Conservation (phyloP, 1,284 basidiomycete species). For the Peniophora sp. region DNA sequence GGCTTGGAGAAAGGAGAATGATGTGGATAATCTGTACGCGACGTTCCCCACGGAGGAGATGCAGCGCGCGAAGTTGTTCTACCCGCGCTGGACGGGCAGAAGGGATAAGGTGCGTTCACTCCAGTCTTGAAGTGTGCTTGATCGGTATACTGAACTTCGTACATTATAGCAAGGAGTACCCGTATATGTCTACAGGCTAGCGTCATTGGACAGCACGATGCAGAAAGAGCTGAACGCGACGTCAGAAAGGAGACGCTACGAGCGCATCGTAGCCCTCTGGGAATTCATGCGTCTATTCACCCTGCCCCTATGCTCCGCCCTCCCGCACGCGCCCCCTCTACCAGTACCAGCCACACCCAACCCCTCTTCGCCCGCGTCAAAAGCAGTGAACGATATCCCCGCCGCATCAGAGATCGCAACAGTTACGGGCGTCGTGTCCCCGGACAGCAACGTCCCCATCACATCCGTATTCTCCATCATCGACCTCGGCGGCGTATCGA, state of each 20-base stretch:
- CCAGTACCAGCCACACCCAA: background rate
- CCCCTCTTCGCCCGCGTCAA: background rate
- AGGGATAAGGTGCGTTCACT: constrained; percentile 52
- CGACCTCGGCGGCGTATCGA: constrained; percentile 55
- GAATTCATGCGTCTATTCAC: constrained; percentile 61
- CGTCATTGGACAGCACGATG: constrained; percentile 40
- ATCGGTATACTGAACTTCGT: too few species aligned
- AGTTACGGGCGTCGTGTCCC: background rate
- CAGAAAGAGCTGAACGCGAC: constrained; percentile 54
- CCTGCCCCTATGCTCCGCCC: constrained; percentile 54
- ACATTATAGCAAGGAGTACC: constrained; percentile 51
- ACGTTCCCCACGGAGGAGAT: constrained; percentile 54
- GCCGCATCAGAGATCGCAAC: constrained; percentile 17
- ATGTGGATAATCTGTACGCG: constrained; percentile 54
- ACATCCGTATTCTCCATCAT: constrained; percentile 66
- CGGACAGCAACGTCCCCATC: constrained; percentile 30
- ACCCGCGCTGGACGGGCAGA: constrained; percentile 73
- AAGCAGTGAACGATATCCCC: constrained; percentile 16
- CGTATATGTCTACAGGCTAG: constrained; percentile 64
- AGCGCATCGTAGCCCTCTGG: constrained; percentile 59
- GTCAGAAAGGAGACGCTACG: constrained; percentile 46
- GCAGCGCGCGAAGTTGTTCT: constrained; percentile 51
- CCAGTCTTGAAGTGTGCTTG: background rate
- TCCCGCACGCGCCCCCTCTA: constrained; percentile 40
- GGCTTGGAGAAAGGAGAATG: constrained; percentile 54